Percentiles rank a stretch among this genome's conserved stretches.
Evolutionary conservation across 768 basidiomycete genomes (phyloP).

Genomic region (Pulveroboletus sp.): DNA sequence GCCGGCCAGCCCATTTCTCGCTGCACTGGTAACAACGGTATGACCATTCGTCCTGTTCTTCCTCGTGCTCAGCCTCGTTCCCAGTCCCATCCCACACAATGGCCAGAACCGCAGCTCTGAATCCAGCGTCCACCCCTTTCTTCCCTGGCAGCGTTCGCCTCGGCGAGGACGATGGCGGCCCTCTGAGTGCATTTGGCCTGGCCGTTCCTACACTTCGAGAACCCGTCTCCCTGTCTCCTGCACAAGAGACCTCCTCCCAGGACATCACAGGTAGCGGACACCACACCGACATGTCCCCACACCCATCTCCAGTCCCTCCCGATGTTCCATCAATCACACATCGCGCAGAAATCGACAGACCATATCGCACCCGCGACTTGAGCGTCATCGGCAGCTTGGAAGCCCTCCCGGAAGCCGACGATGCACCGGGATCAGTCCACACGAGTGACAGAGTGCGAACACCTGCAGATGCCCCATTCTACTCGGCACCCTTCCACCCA

Average conservation of each 20-base stretch:
- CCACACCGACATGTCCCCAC: conserved; percentile 30
- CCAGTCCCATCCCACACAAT: conserved; percentile 42
- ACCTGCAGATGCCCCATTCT: conserved; percentile 35
- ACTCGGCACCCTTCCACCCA: conserved; percentile 37
- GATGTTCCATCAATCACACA: conserved; percentile 50
- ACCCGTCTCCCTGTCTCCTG: conserved; percentile 32
- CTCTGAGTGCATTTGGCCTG: conserved; percentile 40
- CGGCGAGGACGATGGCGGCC: conserved; percentile 50
- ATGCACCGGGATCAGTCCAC: conserved; percentile 38
- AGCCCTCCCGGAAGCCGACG: conserved; percentile 54
- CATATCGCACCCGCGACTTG: conserved; percentile 44
- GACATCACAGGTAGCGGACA: conserved; percentile 10
- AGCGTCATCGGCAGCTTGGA: conserved; percentile 51
- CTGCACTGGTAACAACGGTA: too few species aligned
- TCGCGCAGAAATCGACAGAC: conserved; percentile 46
- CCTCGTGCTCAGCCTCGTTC: not conserved
- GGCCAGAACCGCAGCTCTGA: conserved; percentile 75
- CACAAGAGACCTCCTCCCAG: too few species aligned
- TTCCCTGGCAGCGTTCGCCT: conserved; percentile 64
- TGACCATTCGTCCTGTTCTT: conserved; percentile 6
- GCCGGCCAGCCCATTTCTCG: conserved; percentile 1
- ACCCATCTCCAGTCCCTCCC: conserved; percentile 33
- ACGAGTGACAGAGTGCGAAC: conserved; percentile 25
- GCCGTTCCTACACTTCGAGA: conserved; percentile 45
- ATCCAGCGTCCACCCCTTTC: conserved; percentile 83